A percentile compares a stretch with the other conserved stretches of the same genome.
Evolutionary conservation across 2,329 filamentous ascomycete species (phyloP).

Genomic region (Nannizzia gypsea): DNA sequence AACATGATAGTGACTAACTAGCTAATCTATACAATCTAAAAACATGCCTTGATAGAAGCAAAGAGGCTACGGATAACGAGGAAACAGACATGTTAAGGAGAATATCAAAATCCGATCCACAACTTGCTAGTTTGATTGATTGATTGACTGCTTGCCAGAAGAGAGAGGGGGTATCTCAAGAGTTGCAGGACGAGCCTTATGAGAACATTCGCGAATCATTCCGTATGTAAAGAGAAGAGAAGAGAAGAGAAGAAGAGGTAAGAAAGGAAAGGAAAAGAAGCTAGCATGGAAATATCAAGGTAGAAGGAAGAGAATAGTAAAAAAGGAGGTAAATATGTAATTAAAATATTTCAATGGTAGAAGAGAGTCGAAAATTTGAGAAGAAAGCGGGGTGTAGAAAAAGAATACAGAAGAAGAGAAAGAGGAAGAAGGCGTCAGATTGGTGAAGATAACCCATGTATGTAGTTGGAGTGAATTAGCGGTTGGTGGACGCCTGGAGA

Average conservation of each 20-base stretch:
- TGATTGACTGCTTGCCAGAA: not conserved
- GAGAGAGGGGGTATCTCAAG: not conserved
- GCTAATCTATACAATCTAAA: constrained; percentile 1
- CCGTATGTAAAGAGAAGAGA: not conserved
- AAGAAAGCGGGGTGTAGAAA: not conserved
- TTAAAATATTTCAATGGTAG: not conserved
- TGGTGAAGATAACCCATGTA: not conserved
- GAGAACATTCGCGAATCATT: constrained; percentile 1
- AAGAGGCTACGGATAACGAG: not conserved
- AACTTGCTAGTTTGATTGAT: not conserved
- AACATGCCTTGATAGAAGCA: not conserved
- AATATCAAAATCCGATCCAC: not conserved
- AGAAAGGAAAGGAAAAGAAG: not conserved
- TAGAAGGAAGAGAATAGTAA: not conserved
- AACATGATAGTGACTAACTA: not conserved
- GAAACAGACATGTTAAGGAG: not conserved
- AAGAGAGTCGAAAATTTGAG: not conserved
- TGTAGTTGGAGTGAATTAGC: not conserved
- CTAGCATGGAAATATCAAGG: not conserved
- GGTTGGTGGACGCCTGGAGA: not conserved
- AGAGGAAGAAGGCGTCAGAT: not conserved
- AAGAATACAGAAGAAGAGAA: not conserved
- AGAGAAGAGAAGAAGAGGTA: not conserved
- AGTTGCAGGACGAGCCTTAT: constrained; percentile 3
- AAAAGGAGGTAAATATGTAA: constrained; percentile 2